Base-by-base conservation (phyloP, 805 yeast species). In the Zygosaccharomyces rouxii region DNA sequence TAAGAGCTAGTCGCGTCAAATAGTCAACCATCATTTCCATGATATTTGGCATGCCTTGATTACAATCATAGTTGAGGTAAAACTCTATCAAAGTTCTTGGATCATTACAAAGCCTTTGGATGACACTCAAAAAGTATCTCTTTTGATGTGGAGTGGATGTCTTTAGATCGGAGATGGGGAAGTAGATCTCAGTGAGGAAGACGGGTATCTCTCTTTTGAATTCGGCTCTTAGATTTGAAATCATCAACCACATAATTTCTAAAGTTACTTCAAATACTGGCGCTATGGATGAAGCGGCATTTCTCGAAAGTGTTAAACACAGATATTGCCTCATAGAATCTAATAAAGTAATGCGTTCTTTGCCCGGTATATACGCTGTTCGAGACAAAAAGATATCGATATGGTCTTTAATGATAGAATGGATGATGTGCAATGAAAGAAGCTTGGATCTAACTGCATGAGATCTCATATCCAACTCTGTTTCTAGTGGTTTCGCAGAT, bases 11-110 rank as follows among this genome's bases (percentile, higher is more conserved):
- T 64, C 72, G 83, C 50, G 60, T 85, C 55, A 94, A 73, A 56
- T 85, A 83, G 55, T 89, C 90, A 46, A 89, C 80, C 38, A 89
- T 73, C 44, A 81, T 75, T 68, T 94, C 99, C 68, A 90, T 88
- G 43, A 90, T 74, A 64, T 94, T 94, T 33, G 94, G 86, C 75
- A 83, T 78, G 16, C 76, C 73, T 2, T 78, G 69, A 64, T 89
- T 96, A 72, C 99, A 94, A 67, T 94, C 99, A 66, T 94, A 95
- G 68, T 94, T 94, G 60, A 94, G 76, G 63, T 92, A 94, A 50
- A 94, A 81, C 69, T 94, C 99, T 50, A 95, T 88, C 53, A 95
- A 71, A 16, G 95, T 84, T 52, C 95, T 77, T 38, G 98, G 95
- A 68, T 92, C 96, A 54, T 81, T 81, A 63, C 95, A 85, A 33